These are phyloP conservation scores for Lathyrus aphaca DNA, from an alignment of 306 rosid species.

Conservation along the genomic window DNA sequence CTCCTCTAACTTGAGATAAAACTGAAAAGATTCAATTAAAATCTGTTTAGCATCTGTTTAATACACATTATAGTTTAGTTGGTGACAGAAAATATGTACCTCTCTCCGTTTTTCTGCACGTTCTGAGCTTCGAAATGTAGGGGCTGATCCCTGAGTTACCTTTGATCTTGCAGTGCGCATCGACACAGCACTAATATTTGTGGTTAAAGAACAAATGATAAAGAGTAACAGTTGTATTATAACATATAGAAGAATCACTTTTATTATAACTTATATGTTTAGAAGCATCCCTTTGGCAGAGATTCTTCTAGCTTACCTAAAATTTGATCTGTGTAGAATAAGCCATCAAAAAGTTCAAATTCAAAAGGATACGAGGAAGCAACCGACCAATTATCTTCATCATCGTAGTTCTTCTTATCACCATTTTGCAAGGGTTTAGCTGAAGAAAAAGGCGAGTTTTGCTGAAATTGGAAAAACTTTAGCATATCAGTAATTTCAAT, in stretches of 20 bases:
- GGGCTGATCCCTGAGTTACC: constrained; percentile 88
- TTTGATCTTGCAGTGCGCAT: constrained; percentile 71
- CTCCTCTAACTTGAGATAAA: constrained; percentile 80
- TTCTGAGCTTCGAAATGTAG: constrained; percentile 61
- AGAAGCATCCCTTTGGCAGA: not conserved
- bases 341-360: constrained; percentile 31
- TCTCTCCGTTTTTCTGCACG: constrained; percentile 91
- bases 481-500: constrained; percentile 25
- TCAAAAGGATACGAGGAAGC: constrained; percentile 95
- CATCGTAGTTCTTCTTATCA: constrained; percentile 68
- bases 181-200: constrained; percentile 63
- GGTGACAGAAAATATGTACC: constrained; percentile 53
- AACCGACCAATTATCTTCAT: constrained; percentile 83
- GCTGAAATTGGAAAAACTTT: constrained; percentile 49
- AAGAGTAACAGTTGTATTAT: not conserved
- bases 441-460: constrained; percentile 70
- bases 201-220: constrained; percentile 54
- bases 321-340: constrained; percentile 18
- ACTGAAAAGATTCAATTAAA: constrained; percentile 51
- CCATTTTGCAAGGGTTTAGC: constrained; percentile 52
- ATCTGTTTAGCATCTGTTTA: not conserved
- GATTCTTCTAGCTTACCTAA: constrained; percentile 9
- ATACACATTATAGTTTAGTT: constrained; percentile 28
- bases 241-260: not conserved
- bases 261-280: not conserved